A percentile compares a stretch with the other conserved stretches of the same genome.
Evolutionary conservation across 805 yeast genomes (phyloP).

Genomic region (Saturnispora saitoi): DNA sequence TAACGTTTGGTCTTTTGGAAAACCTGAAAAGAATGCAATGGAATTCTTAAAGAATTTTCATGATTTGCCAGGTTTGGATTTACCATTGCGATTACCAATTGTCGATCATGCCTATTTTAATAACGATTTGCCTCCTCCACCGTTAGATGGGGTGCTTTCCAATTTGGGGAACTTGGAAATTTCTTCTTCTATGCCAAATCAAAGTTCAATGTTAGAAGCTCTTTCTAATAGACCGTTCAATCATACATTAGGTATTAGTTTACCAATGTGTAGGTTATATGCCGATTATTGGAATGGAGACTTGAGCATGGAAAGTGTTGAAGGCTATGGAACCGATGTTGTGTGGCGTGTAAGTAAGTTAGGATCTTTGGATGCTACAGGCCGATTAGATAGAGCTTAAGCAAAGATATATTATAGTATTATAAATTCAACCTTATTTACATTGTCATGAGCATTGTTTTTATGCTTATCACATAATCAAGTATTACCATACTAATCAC

Average conservation of each 20-base stretch:
- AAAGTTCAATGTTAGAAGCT: conserved; percentile 45
- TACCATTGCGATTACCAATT: conserved; percentile 25
- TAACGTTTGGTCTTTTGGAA: conserved; percentile 83
- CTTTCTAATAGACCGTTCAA: conserved; percentile 68
- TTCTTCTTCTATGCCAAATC: conserved; percentile 19
- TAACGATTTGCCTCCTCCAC: conserved; percentile 1
- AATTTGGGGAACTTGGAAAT: conserved; percentile 28
- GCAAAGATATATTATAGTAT: background rate
- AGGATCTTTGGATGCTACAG: conserved; percentile 55
- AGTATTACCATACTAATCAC: too few relatives aligned
- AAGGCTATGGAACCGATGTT: conserved; percentile 90
- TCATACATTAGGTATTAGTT: conserved; percentile 73
- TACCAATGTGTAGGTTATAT: conserved; percentile 88
- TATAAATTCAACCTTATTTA: too few relatives aligned
- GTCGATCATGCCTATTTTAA: conserved; percentile 14
- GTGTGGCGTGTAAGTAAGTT: conserved; percentile 69
- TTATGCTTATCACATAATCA: too few relatives aligned
- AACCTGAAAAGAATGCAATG: conserved; percentile 50
- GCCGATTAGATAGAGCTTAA: conserved; percentile 63
- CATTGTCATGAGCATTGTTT: too few relatives aligned
- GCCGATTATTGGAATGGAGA: conserved; percentile 97
- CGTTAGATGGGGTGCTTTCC: conserved; percentile 21
- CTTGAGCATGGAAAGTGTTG: conserved; percentile 68
- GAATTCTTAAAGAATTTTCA: conserved; percentile 59
- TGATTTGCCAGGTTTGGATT: conserved; percentile 52